phyloP scores from a whole-genome alignment of 1,284 basidiomycete species.

The Trichosporon sp. region DNA sequence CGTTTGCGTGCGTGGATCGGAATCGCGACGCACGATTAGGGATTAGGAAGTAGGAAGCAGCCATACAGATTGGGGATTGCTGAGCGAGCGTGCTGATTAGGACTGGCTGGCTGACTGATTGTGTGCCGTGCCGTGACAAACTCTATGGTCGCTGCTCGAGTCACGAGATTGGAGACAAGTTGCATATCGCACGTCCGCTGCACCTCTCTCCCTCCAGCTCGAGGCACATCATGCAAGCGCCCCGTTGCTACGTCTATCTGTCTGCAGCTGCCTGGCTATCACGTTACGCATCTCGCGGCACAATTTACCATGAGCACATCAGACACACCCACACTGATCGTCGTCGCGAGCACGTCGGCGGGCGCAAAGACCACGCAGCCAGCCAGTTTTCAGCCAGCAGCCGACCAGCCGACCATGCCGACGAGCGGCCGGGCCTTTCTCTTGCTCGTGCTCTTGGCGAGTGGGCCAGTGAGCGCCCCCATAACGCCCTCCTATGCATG shows the following conservation, averaged over 20 bases:
- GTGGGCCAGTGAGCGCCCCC: too few relatives aligned
- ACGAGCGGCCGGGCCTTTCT: too few relatives aligned
- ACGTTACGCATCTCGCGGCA: neutral
- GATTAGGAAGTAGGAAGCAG: too few relatives aligned
- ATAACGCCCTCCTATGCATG: too few relatives aligned
- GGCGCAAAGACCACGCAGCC: neutral
- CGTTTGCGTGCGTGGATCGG: constrained; percentile 2
- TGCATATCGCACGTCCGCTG: neutral
- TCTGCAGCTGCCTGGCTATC: neutral
- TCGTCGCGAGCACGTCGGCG: neutral
- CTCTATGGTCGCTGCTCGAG: neutral
- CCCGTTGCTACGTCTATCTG: neutral
- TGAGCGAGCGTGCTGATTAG: neutral
- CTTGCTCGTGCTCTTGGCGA: too few relatives aligned
- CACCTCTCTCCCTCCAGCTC: neutral
- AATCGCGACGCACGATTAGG: too few relatives aligned
- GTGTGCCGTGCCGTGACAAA: neutral
- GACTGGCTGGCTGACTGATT: too few relatives aligned
- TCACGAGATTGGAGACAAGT: neutral
- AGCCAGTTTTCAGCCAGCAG: neutral
- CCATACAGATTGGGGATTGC: too few relatives aligned
- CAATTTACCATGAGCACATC: neutral
- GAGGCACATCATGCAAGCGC: neutral
- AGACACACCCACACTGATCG: neutral
- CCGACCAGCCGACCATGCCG: too few relatives aligned